Conservation (phyloP, 768 basidiomycete genomes). For the Lactarius quietus region DNA sequence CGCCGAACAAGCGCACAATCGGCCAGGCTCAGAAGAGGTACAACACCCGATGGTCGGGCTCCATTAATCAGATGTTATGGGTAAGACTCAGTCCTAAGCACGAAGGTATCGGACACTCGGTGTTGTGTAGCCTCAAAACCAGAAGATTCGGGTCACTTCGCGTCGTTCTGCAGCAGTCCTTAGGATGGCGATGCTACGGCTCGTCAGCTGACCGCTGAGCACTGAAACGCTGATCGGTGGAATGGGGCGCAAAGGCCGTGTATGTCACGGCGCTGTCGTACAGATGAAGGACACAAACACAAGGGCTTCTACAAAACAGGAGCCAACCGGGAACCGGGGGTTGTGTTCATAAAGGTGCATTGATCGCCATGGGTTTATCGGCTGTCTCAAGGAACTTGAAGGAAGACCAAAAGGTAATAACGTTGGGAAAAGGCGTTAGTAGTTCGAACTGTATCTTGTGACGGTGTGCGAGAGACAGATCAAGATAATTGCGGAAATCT, state of each 20-base stretch:
- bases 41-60: not conserved
- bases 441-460: not conserved
- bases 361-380: not conserved
- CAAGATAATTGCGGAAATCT: not conserved
- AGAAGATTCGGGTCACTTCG: not conserved
- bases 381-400: not conserved
- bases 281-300: not conserved
- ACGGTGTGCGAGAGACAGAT: not conserved
- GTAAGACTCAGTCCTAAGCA: not conserved
- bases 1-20: too few species aligned
- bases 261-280: not conserved
- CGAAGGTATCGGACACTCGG: not conserved
- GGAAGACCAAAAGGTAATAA: not conserved
- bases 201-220: not conserved
- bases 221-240: conserved; percentile 10
- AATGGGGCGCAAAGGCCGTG: not conserved
- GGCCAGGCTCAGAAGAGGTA: not conserved
- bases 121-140: not conserved
- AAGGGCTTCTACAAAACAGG: not conserved
- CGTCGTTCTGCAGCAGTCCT: not conserved
- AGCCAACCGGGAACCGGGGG: not conserved
- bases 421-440: not conserved
- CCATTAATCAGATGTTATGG: not conserved
- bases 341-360: not conserved
- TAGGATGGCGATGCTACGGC: not conserved